Conservation (phyloP, 2,329 filamentous ascomycete genomes). For the Fusarium tricinctum region DNA sequence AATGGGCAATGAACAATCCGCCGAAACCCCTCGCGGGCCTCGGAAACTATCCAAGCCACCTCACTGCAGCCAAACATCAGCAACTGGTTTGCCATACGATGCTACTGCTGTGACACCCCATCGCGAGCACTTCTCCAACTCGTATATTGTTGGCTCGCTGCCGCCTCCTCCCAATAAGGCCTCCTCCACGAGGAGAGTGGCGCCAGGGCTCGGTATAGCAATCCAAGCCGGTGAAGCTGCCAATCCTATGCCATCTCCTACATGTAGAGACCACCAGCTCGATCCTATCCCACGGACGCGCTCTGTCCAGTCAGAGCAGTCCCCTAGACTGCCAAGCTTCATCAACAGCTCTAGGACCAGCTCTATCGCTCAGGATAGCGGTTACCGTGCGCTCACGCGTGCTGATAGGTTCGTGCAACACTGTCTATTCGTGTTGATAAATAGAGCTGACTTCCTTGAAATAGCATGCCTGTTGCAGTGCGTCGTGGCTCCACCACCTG, state of each 20-base stretch:
- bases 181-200: conserved; percentile 30
- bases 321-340: conserved; percentile 32
- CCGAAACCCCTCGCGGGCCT: conserved; percentile 59
- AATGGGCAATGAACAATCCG: conserved; percentile 68
- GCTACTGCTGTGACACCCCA: conserved; percentile 49
- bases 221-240: conserved; percentile 29
- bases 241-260: conserved; percentile 29
- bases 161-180: conserved; percentile 36
- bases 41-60: conserved; percentile 68
- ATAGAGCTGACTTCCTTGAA: conserved; percentile 38
- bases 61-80: conserved; percentile 56
- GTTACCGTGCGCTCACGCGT: conserved; percentile 33
- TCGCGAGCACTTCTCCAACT: conserved; percentile 51
- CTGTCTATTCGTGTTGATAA: conserved; percentile 14
- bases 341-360: conserved; percentile 30
- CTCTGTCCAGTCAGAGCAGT: conserved; percentile 42
- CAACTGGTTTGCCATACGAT: conserved; percentile 59
- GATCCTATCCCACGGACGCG: conserved; percentile 37
- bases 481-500: conserved; percentile 34
- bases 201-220: conserved; percentile 41
- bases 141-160: conserved; percentile 51
- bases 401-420: conserved; percentile 46
- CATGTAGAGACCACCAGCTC: conserved; percentile 35
- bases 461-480: conserved; percentile 36
- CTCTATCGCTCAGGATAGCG: conserved; percentile 36